Conservation (phyloP, 1,284 basidiomycete genomes). For the Mrakiaceae sp. region DNA sequence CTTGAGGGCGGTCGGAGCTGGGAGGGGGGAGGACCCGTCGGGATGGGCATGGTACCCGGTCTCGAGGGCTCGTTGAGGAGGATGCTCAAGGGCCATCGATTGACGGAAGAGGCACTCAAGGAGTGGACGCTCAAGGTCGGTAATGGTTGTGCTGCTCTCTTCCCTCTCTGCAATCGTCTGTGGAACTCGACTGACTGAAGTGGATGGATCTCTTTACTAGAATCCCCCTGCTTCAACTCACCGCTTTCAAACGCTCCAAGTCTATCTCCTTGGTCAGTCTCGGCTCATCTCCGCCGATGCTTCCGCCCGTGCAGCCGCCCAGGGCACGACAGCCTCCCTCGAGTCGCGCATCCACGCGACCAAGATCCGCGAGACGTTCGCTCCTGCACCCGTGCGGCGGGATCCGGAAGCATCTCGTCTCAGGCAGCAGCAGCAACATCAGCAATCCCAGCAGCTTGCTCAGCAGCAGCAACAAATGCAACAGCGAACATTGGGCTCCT, state of each 20-base stretch:
- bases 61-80: constrained; percentile 13
- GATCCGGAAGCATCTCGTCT: too few species aligned
- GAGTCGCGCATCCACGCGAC: constrained; percentile 9
- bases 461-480: too few species aligned
- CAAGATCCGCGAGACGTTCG: constrained; percentile 12
- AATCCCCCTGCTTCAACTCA: constrained; percentile 35
- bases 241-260: constrained; percentile 36
- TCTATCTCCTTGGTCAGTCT: constrained; percentile 33
- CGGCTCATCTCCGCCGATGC: constrained; percentile 20
- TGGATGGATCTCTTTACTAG: constrained; percentile 14
- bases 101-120: constrained; percentile 65
- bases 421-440: too few species aligned
- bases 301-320: background rate
- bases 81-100: constrained; percentile 42
- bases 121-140: constrained; percentile 69
- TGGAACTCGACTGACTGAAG: too few species aligned
- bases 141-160: background rate
- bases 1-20: constrained; percentile 9
- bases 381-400: background rate
- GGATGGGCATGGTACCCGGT: constrained; percentile 15
- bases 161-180: too few species aligned
- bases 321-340: background rate
- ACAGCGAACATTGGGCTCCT: too few species aligned
- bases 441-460: too few species aligned
- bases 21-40: constrained; percentile 12